phyloP scores from a whole-genome alignment of 2,329 filamentous ascomycete genomes.

The Neofusicoccum sp. region DNA sequence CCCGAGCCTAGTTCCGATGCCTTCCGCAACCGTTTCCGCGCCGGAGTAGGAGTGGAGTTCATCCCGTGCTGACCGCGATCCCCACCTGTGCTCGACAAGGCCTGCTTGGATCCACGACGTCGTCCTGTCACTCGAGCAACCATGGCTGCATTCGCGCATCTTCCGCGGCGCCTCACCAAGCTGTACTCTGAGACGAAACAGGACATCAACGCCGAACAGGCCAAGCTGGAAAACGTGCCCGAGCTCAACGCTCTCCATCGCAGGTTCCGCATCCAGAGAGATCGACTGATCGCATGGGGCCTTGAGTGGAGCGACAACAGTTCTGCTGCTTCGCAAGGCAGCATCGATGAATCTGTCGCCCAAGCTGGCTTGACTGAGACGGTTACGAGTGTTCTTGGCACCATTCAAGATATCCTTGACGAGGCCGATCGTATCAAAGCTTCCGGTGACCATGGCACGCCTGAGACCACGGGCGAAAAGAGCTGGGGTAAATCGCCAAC shows the following conservation, averaged over 20 bases:
- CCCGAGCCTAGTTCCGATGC: background rate
- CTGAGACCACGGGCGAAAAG: conserved; percentile 40
- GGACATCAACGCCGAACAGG: conserved; percentile 67
- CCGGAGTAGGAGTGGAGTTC: conserved; percentile 1
- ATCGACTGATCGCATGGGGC: conserved; percentile 77
- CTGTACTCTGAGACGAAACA: conserved; percentile 83
- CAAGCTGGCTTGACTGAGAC: conserved; percentile 73
- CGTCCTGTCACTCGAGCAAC: background rate
- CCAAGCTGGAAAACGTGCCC: conserved; percentile 61
- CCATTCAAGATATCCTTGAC: conserved; percentile 77
- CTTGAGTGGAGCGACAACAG: conserved; percentile 77
- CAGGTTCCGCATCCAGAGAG: conserved; percentile 78
- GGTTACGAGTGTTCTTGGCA: conserved; percentile 76
- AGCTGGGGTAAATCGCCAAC: conserved; percentile 39
- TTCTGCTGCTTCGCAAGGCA: conserved; percentile 57
- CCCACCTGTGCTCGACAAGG: background rate
- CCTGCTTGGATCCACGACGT: background rate
- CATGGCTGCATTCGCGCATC: conserved; percentile 23
- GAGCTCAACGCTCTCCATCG: conserved; percentile 73
- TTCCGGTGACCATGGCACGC: conserved; percentile 39
- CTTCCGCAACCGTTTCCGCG: background rate
- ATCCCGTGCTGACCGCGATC: conserved; percentile 8
- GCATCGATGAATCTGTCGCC: conserved; percentile 72
- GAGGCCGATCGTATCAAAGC: conserved; percentile 75
- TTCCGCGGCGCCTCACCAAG: conserved; percentile 60